Evolutionary conservation across 208 protist genomes (phyloP).

Genomic region (Vickermania spadyakhi): DNA sequence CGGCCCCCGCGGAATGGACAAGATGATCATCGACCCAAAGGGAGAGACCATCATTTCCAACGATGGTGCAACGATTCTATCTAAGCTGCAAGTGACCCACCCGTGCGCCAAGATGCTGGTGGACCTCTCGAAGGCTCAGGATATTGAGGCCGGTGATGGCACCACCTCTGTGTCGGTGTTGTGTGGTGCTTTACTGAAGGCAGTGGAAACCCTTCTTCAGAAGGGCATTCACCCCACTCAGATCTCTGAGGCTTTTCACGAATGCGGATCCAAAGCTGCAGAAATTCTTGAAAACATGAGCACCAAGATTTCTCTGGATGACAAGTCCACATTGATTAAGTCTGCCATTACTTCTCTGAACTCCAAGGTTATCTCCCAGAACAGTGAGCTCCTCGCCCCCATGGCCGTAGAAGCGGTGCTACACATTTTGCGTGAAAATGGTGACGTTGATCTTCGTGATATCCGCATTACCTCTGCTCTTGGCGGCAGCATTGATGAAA

Average conservation of each 20-base stretch:
- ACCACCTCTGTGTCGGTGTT: slow-evolving; percentile 99
- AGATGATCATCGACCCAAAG: slow-evolving; percentile 80
- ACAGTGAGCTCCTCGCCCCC: slow-evolving; percentile 95
- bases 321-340: slow-evolving; percentile 93
- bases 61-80: slow-evolving; percentile 99
- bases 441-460: slow-evolving; percentile 97
- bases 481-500: slow-evolving; percentile 98
- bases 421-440: slow-evolving; percentile 64
- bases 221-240: slow-evolving; percentile 97
- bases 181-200: slow-evolving; percentile 92
- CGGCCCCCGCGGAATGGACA: slow-evolving; percentile 99
- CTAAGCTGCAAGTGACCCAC: slow-evolving; percentile 95
- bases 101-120: slow-evolving; percentile 99
- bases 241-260: slow-evolving; percentile 94
- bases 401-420: slow-evolving; percentile 98
- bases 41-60: slow-evolving; percentile 99
- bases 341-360: slow-evolving; percentile 96
- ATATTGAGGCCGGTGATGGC: slow-evolving; percentile 99
- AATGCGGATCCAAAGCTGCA: slow-evolving; percentile 77
- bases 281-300: slow-evolving; percentile 93
- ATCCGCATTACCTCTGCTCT: slow-evolving; percentile 92
- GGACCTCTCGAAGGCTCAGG: slow-evolving; percentile 97
- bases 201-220: slow-evolving; percentile 88
- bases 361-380: slow-evolving; percentile 98
- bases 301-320: slow-evolving; percentile 89